Base-by-base conservation (phyloP, 345 rosid species). In the Euclidium syriacum region DNA sequence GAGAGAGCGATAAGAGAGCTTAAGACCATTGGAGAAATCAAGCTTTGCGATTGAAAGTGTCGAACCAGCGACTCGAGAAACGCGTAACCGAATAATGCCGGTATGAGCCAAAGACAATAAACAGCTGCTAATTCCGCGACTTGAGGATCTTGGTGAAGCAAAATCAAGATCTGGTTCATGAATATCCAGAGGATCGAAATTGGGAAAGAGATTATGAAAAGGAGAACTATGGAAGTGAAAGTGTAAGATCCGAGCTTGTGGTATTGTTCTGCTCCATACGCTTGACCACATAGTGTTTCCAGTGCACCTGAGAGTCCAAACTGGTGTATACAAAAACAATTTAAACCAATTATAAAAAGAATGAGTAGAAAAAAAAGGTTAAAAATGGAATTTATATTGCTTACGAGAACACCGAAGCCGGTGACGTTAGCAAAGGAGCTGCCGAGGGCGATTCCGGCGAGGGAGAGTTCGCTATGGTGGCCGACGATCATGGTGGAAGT, bases 271-370 rank as follows among this genome's bases (percentile, higher is more conserved):
- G 95, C 91, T 81, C 95, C 96, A 70, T 62, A 85, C 1, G 90
- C 86, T 82, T 89, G 96, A 4, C 96, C 95, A 52, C 86, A 77
- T 53, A 92, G 62, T n/a, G 96, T 92, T 67, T 91, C 96, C 61
- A 86, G 36, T 46, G 90, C 88, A 73, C 87, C 78, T 10, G 96
- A 74, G 80, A 89, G 81, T 23, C 96, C 95, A 61, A 61, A 67
- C 77, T 73, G 6, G 56, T 42, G 23, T 27, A 39, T 44, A 60
- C 56, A 62, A 39, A 0, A 18, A 14, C 39, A 29, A 2, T 42
- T 4, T 6, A 20, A n/a, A n/a, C 3, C 1, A 29, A 30, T 4
- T 12, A 15, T 9, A 36, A 16, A 1, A 10, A n/a, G n/a, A 29
- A 10, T 49, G 4, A 22, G 29, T 19, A 6, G 6, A 10, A 29